These are phyloP conservation scores for Zoysia matrella DNA, from an alignment of 202 grass and related monocot species.

Conservation along the genomic window DNA sequence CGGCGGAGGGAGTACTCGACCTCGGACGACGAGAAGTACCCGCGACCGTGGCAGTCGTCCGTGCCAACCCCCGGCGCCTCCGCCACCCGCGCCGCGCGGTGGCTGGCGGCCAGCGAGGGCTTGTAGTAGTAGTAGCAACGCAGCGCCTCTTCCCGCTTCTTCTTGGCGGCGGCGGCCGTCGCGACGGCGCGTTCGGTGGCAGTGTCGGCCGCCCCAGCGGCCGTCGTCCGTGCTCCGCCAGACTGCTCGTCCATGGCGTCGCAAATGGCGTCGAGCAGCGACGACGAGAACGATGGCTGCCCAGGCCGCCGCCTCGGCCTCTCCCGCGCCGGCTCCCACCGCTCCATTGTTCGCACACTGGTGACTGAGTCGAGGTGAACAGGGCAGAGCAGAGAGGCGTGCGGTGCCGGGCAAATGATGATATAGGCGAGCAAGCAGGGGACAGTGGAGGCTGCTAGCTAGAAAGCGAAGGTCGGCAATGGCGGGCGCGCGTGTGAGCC, in stretches of 20 bases:
- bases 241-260: constrained; percentile 74
- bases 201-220: background rate
- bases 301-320: constrained; percentile 43
- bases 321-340: constrained; percentile 40
- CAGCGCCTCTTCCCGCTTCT: constrained; percentile 32
- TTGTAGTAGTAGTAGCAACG: constrained; percentile 49
- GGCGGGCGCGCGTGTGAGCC: constrained; percentile 47
- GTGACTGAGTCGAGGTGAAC: background rate
- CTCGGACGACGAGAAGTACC: constrained; percentile 88
- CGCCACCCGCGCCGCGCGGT: constrained; percentile 15
- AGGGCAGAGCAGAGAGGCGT: background rate
- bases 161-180: background rate
- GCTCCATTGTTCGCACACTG: constrained; percentile 51
- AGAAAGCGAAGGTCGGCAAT: constrained; percentile 28
- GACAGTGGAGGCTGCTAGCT: background rate
- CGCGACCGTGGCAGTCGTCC: constrained; percentile 65
- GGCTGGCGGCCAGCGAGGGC: constrained; percentile 40
- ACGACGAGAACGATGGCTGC: constrained; percentile 90
- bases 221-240: background rate
- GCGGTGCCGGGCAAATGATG: constrained; percentile 29
- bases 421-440: constrained; percentile 18
- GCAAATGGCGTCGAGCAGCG: constrained; percentile 88
- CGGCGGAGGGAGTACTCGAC: constrained; percentile 59
- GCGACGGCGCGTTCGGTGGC: background rate
- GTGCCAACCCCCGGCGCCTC: constrained; percentile 34